Conservation (phyloP, 345 rosid genomes). For the Gossypium stocksii region DNA sequence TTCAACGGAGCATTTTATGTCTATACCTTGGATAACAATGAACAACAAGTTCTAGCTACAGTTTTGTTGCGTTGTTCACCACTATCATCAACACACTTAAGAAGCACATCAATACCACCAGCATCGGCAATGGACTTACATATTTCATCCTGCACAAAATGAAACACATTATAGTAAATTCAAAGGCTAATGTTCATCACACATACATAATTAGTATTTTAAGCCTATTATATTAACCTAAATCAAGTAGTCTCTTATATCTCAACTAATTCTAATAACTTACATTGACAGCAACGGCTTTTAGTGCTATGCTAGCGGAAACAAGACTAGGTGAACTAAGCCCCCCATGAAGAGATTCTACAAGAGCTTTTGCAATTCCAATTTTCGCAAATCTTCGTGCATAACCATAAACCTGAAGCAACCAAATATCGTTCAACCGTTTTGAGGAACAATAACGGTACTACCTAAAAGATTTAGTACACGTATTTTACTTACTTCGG, state of each 20-base stretch:
- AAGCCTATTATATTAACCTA: slow-evolving; percentile 1
- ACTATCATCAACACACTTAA: slow-evolving; percentile 67
- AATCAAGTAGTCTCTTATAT: background rate
- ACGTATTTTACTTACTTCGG: slow-evolving; percentile 55
- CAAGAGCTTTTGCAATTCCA: slow-evolving; percentile 70
- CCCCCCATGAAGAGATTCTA: slow-evolving; percentile 61
- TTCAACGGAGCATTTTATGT: background rate
- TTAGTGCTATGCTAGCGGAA: slow-evolving; percentile 73
- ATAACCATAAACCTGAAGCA: slow-evolving; percentile 83
- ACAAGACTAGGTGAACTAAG: slow-evolving; percentile 67
- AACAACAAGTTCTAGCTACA: slow-evolving; percentile 72
- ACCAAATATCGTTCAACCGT: background rate
- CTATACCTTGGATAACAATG: slow-evolving; percentile 70
- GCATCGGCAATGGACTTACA: slow-evolving; percentile 62
- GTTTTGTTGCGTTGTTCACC: slow-evolving; percentile 69
- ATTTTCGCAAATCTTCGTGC: slow-evolving; percentile 80
- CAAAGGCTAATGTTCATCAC: background rate
- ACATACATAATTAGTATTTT: background rate
- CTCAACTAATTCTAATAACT: slow-evolving; percentile 21
- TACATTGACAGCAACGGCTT: slow-evolving; percentile 85
- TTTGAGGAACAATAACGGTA: background rate
- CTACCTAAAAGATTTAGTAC: background rate
- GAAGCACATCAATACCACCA: slow-evolving; percentile 81
- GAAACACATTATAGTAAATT: background rate
- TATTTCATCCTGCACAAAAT: slow-evolving; percentile 16